Base-by-base conservation (phyloP, 331 rosid species). In the Dryas integrifolia region DNA sequence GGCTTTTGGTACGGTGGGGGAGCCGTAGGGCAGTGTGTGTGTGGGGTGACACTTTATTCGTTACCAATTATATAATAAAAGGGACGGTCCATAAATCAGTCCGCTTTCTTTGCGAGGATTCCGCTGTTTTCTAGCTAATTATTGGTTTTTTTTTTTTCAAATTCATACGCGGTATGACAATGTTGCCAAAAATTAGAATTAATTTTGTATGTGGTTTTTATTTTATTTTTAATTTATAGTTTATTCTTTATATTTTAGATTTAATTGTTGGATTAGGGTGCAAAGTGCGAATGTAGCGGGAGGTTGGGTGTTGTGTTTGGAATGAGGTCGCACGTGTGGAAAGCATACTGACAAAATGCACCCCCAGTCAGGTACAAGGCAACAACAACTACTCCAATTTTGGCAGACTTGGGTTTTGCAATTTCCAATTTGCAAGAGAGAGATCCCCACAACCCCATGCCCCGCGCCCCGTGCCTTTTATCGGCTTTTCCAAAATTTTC, bases 61-160 rank as follows among this genome's bases (percentile, higher is more conserved):
- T 62, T 8, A 8, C 14, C 65, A 40, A 41, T 62, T 62, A 41
- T 40, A 62, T 41, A 40, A 62, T 43, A 49, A 71, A 78, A 16
- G 14, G 7, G 16, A 13, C 53, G 62, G 63, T 77, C 71, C 47
- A 55, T 15, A 65, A 58, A 65, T 56, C 64, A 72, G 8, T 53
- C 72, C n/a, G 41, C 10, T 79, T 68, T 74, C 41, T 74, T 74
- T 69, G 62, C 83, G 67, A 74, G 72, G 67, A 73, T 79, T 79
- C 79, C 62, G 72, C 47, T 73, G 74, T 58, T 79, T 67, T 67
- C 26, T n/a, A 41, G 26, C 12, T 3, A 4, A 43, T 45, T 9
- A 41, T 7, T 38, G 5, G 15, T 15, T 45, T 72, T 45, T 72
- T 24, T 9, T 10, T 62, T 48, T 9, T 16, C 58, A 45, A 13